Conservation (phyloP, 2,329 filamentous ascomycete species). For the Sporothrix humicola region DNA sequence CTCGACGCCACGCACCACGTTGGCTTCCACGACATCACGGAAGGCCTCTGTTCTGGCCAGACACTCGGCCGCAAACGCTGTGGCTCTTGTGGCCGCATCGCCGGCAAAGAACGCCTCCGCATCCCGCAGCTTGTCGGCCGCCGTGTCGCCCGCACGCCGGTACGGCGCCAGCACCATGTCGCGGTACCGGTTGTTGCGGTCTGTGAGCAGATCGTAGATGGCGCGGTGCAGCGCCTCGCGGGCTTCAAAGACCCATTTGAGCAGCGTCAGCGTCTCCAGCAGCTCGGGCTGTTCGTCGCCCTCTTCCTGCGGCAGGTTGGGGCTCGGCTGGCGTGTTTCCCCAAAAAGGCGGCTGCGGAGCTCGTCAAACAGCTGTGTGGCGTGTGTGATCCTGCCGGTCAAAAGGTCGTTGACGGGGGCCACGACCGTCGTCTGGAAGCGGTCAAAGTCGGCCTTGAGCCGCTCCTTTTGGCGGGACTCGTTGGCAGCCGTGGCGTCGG, state of each 20-base stretch:
- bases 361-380: constrained; percentile 78
- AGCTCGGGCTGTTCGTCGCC: constrained; percentile 94
- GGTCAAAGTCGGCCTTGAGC: constrained; percentile 80
- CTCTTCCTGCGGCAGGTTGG: constrained; percentile 89
- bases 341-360: constrained; percentile 74
- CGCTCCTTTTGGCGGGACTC: constrained; percentile 71
- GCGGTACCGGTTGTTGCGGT: constrained; percentile 85
- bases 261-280: constrained; percentile 87
- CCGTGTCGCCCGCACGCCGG: constrained; percentile 67
- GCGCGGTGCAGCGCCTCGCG: constrained; percentile 86
- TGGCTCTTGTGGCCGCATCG: constrained; percentile 74
- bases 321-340: constrained; percentile 69
- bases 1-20: constrained; percentile 86
- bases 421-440: constrained; percentile 82
- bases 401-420: constrained; percentile 81
- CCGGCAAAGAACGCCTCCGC: constrained; percentile 82
- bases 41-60: constrained; percentile 73
- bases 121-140: constrained; percentile 74
- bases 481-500: constrained; percentile 77
- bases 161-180: constrained; percentile 85
- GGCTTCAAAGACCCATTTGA: constrained; percentile 97
- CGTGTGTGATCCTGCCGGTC: constrained; percentile 73
- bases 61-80: constrained; percentile 72
- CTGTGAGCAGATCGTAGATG: constrained; percentile 81
- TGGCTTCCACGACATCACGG: constrained; percentile 77